Evolutionary conservation across 2,329 filamentous ascomycete genomes (phyloP).

Genomic region (Akanthomyces muscarius): DNA sequence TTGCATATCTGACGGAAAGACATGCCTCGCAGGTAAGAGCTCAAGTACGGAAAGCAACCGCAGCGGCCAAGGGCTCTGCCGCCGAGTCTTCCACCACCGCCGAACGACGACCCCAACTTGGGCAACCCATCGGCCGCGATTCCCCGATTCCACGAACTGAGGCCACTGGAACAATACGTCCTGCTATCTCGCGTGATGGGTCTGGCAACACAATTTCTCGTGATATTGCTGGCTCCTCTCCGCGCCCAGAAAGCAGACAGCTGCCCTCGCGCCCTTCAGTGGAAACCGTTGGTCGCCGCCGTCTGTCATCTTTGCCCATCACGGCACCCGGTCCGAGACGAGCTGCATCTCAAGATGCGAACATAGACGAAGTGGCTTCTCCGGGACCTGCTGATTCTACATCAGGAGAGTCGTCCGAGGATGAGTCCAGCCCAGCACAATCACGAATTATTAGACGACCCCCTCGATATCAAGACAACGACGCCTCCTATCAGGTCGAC

Average conservation of each 20-base stretch:
- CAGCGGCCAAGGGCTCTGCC: conserved; percentile 51
- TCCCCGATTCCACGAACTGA: conserved; percentile 51
- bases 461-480: conserved; percentile 47
- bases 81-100: conserved; percentile 39
- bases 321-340: conserved; percentile 14
- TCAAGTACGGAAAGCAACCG: conserved; percentile 75
- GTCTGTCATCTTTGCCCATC: conserved; percentile 45
- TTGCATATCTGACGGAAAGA: conserved; percentile 87
- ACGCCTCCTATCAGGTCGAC: conserved; percentile 41
- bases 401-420: conserved; percentile 40
- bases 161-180: conserved; percentile 40
- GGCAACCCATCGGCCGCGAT: conserved; percentile 55
- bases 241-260: conserved; percentile 24
- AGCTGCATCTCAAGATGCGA: conserved; percentile 19
- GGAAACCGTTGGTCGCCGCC: conserved; percentile 33
- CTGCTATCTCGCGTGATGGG: conserved; percentile 43
- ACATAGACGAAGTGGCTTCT: conserved; percentile 27
- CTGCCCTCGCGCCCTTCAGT: conserved; percentile 22
- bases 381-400: conserved; percentile 37
- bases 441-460: conserved; percentile 59
- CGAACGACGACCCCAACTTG: conserved; percentile 45
- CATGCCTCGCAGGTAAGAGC: conserved; percentile 86
- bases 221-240: conserved; percentile 32
- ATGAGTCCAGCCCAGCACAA: conserved; percentile 51
- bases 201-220: conserved; percentile 43